A percentile compares a stretch with the other conserved stretches of the same genome.
Evolutionary conservation across 257 asterid genomes (phyloP).

Genomic region (Fraxinus pennsylvanica): DNA sequence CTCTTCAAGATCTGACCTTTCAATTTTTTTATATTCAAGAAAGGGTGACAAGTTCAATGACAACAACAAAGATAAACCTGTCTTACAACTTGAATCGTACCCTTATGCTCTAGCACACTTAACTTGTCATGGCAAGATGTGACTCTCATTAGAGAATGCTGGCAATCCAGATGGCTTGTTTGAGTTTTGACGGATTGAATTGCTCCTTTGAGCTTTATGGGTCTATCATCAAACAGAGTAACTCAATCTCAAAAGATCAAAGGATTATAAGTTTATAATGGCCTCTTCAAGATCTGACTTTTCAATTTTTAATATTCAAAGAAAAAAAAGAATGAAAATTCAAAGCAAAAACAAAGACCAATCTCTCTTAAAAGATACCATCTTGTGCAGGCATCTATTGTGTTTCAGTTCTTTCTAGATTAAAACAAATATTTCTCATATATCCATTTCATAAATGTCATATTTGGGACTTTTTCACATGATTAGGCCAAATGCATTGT

Average conservation of each 20-base stretch:
- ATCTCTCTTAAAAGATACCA: slow-evolving; percentile 30
- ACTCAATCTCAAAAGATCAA: neutral
- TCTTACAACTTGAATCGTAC: neutral
- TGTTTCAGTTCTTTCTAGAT: slow-evolving; percentile 18
- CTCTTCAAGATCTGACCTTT: neutral
- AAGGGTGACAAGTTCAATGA: neutral
- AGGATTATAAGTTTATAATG: neutral
- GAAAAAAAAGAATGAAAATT: slow-evolving; percentile 28
- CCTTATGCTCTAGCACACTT: neutral
- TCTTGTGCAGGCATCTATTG: slow-evolving; percentile 24
- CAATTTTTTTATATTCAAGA: neutral
- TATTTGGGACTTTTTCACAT: slow-evolving; percentile 13
- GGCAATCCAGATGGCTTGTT: neutral
- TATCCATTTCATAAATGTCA: slow-evolving; percentile 20
- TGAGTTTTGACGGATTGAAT: neutral
- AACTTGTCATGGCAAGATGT: neutral
- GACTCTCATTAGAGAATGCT: neutral
- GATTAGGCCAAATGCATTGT: slow-evolving; percentile 15
- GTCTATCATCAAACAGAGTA: neutral
- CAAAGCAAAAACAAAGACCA: slow-evolving; percentile 42
- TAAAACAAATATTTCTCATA: neutral
- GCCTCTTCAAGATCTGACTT: slow-evolving; percentile 38
- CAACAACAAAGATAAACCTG: too few species aligned
- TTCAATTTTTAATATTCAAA: slow-evolving; percentile 23
- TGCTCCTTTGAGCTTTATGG: neutral